These are phyloP conservation scores for Ciborinia camelliae DNA, from an alignment of 2,329 filamentous ascomycete genomes.

Conservation along the genomic window DNA sequence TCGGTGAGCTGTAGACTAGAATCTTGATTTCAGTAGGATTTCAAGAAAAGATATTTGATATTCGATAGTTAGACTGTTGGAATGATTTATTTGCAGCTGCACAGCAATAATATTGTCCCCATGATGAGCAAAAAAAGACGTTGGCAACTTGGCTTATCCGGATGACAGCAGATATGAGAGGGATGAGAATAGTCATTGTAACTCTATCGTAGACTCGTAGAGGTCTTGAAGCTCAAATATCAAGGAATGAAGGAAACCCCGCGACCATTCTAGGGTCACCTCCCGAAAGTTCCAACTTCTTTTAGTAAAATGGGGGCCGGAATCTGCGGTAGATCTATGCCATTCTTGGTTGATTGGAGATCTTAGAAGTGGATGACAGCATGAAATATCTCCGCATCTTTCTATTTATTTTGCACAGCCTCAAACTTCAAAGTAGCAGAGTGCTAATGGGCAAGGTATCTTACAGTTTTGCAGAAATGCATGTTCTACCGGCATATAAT, in stretches of 20 bases:
- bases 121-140: slow-evolving; percentile 1
- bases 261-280: slow-evolving; percentile 1
- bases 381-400: slow-evolving; percentile 14
- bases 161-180: slow-evolving; percentile 12
- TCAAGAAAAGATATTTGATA: not conserved
- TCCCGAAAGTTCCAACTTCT: not conserved
- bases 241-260: slow-evolving; percentile 14
- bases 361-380: slow-evolving; percentile 3
- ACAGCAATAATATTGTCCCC: slow-evolving; percentile 3
- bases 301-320: not conserved
- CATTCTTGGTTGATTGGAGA: slow-evolving; percentile 1
- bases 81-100: slow-evolving; percentile 10
- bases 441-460: slow-evolving; percentile 3
- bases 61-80: slow-evolving; percentile 7
- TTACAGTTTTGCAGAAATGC: no score
- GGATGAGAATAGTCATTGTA: slow-evolving; percentile 8
- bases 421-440: slow-evolving; percentile 15
- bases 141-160: slow-evolving; percentile 1
- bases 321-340: slow-evolving; percentile 16
- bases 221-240: slow-evolving; percentile 10
- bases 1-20: not conserved
- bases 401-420: slow-evolving; percentile 14
- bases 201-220: not conserved
- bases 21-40: slow-evolving; percentile 8
- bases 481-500: not conserved